Percentiles rank a stretch among this genome's conserved stretches.
Evolutionary conservation across 2,329 filamentous ascomycete species (phyloP).

Genomic region (Fusarium citri): DNA sequence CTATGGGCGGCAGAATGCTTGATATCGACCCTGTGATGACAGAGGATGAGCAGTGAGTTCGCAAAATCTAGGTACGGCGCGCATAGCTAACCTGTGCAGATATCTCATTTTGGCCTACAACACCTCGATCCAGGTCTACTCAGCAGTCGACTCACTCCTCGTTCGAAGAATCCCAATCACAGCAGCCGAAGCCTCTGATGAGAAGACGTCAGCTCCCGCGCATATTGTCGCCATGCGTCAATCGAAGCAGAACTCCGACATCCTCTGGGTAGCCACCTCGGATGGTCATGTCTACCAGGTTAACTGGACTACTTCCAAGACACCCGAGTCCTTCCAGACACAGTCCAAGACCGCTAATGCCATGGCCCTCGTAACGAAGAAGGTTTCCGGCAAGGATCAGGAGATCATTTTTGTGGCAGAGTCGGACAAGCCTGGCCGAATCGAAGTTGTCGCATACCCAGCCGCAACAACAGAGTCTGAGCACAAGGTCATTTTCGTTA

Average conservation of each 20-base stretch:
- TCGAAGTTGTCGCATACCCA: slow-evolving; percentile 61
- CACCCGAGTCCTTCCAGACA: slow-evolving; percentile 56
- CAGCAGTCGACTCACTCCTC: slow-evolving; percentile 82
- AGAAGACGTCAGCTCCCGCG: slow-evolving; percentile 43
- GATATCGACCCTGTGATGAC: slow-evolving; percentile 73
- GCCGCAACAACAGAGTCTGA: slow-evolving; percentile 46
- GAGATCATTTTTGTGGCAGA: slow-evolving; percentile 64
- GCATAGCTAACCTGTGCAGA: slow-evolving; percentile 56
- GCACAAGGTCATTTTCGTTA: slow-evolving; percentile 53
- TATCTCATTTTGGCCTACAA: slow-evolving; percentile 80
- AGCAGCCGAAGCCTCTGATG: slow-evolving; percentile 44
- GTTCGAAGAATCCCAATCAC: slow-evolving; percentile 74
- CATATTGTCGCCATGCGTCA: slow-evolving; percentile 58
- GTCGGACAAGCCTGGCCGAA: slow-evolving; percentile 50
- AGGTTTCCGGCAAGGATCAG: slow-evolving; percentile 48
- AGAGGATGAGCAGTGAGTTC: slow-evolving; percentile 68
- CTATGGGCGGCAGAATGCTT: slow-evolving; percentile 73
- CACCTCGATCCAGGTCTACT: slow-evolving; percentile 83
- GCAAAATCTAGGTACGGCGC: neutral
- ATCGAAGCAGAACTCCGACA: slow-evolving; percentile 55
- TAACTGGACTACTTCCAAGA: slow-evolving; percentile 65
- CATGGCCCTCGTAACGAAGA: slow-evolving; percentile 57
- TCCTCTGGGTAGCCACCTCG: slow-evolving; percentile 70
- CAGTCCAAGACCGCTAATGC: slow-evolving; percentile 59
- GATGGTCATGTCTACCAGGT: slow-evolving; percentile 68